phyloP scores from a whole-genome alignment of 148 eudicot genomes.

The Rhododendron kiyosumense region DNA sequence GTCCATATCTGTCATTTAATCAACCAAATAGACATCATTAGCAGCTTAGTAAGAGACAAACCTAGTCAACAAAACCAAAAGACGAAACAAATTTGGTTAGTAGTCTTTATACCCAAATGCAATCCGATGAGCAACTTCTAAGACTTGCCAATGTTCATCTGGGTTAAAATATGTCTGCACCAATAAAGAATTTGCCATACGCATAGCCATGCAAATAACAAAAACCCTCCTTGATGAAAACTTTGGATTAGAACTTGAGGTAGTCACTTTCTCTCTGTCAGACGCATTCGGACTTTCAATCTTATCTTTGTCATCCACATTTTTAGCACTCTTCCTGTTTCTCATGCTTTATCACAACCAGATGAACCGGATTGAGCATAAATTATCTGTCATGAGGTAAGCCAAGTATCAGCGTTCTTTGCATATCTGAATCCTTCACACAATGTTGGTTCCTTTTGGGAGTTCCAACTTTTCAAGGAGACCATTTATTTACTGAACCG shows the following conservation, averaged over 20 bases:
- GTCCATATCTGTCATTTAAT: constrained; percentile 63
- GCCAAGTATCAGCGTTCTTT: not conserved
- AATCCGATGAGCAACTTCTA: constrained; percentile 85
- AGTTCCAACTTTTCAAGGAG: not conserved
- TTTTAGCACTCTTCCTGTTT: constrained; percentile 33
- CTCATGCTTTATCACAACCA: constrained; percentile 36
- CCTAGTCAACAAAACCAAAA: not conserved
- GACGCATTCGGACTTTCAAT: constrained; percentile 11
- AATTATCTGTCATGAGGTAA: not conserved
- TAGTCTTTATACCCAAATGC: constrained; percentile 56
- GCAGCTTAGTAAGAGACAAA: constrained; percentile 8
- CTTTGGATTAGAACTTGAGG: constrained; percentile 12
- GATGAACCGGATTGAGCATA: not conserved
- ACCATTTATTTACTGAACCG: not conserved
- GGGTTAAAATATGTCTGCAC: constrained; percentile 95
- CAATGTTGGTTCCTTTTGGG: not conserved
- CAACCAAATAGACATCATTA: constrained; percentile 12
- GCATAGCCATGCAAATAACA: constrained; percentile 43
- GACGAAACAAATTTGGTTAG: not conserved
- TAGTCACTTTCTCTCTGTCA: constrained; percentile 14
- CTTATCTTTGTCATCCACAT: constrained; percentile 6
- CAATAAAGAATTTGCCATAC: constrained; percentile 59
- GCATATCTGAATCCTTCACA: not conserved
- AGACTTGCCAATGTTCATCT: constrained; percentile 96
- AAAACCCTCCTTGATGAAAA: constrained; percentile 43